Evolutionary conservation across 345 rosid species (phyloP), one percentile per base, ranked within the genome.

Genomic region (Dipteronia dyeriana): DNA sequence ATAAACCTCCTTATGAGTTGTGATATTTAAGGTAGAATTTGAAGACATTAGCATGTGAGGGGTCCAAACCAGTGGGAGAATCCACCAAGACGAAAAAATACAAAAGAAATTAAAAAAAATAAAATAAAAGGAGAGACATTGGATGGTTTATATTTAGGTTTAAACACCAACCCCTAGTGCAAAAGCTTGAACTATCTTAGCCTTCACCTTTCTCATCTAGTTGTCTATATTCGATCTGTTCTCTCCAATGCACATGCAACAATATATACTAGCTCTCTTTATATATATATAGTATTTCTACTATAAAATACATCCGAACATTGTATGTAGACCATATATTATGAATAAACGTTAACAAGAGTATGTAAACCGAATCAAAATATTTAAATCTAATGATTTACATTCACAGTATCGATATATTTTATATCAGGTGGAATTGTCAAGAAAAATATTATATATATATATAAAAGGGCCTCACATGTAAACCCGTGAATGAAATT

Each of bases 171-270:
- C 85, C 80, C 75, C 75, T 80, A 66, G 78, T 83, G 84, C 62
- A 83, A 82, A 83, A 79, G 70, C 70, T 67, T 75, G 53, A 63
- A 68, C 64, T 61, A 69, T 83, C 75, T 73, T 54, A 72, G 63
- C 70, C 65, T 51, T 72, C 68, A 60, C 4, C 10, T 59, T 12
- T 59, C 26, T 59, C 26, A 59, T 45, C 66, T 83, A 75, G 79
- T 82, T 82, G 84, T 79, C 59, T 8, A 83, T 86, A 83, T 86
- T 82, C 85, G 70, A 77, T 66, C 26, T 84, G 84, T 79, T 77
- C 22, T 57, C 57, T 54, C 67, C 79, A 1, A 29, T 75, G 64
- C 57, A 53, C 57, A 53, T 53, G 57, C 57, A 16, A 53, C 38
- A 34, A 6, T 34, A 34, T 34, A 34, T 34, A 34, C 57, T 53